Conservation (phyloP, 208 protist genomes). For the Trypanosoma vivax region DNA sequence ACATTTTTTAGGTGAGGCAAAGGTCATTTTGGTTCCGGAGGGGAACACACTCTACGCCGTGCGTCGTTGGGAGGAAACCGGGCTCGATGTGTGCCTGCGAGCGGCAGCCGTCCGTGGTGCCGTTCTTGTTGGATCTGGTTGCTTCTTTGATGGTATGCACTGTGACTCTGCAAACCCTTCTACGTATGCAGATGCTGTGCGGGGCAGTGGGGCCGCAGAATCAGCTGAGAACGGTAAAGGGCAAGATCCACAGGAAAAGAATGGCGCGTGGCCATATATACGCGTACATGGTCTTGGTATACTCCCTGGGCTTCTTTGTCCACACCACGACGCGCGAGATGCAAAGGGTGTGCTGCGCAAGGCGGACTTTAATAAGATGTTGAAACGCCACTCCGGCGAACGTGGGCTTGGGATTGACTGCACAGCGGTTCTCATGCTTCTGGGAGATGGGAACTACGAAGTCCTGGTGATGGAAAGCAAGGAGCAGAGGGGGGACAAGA, state of each 20-base stretch:
- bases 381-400: conserved; percentile 84
- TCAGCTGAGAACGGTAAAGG: background rate
- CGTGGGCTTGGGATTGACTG: conserved; percentile 82
- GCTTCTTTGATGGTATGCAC: conserved; percentile 86
- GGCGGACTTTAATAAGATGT: conserved; percentile 79
- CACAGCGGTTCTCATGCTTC: conserved; percentile 71
- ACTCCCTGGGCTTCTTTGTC: conserved; percentile 82
- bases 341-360: conserved; percentile 64
- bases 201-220: too few species aligned
- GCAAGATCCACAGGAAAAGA: background rate
- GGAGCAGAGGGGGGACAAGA: conserved; percentile 13
- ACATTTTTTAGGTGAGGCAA: conserved; percentile 33
- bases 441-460: conserved; percentile 64
- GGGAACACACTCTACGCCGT: conserved; percentile 90
- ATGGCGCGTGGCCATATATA: conserved; percentile 72
- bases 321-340: conserved; percentile 71
- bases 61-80: conserved; percentile 81
- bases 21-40: conserved; percentile 77
- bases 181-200: conserved; percentile 54
- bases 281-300: conserved; percentile 72
- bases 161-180: conserved; percentile 85
- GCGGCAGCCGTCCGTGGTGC: conserved; percentile 28
- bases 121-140: conserved; percentile 80
- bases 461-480: conserved; percentile 57
- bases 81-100: conserved; percentile 46